Percentiles rank a stretch among this genome's conserved stretches.
These are phyloP conservation scores for Corynascus novoguineensis DNA, from an alignment of 495 filamentous ascomycete genomes.

Conservation along the genomic window DNA sequence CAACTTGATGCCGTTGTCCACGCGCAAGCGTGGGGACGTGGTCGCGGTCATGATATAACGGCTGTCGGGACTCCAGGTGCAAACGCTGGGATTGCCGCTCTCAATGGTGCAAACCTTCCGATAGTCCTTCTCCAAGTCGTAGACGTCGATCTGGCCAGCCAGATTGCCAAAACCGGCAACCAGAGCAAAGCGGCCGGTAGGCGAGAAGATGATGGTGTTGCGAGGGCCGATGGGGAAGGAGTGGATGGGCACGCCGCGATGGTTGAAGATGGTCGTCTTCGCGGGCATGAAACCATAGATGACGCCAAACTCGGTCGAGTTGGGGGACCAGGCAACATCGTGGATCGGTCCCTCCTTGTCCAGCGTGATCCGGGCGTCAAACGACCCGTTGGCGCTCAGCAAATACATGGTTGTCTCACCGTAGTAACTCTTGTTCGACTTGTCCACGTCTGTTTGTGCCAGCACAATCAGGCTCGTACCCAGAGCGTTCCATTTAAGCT, in stretches of 20 bases:
- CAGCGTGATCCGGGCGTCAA: conserved; percentile 84
- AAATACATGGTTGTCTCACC: conserved; percentile 97
- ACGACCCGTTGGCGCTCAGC: conserved; percentile 82
- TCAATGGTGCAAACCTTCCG: conserved; percentile 88
- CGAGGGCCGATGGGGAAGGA: conserved; percentile 78
- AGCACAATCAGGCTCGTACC: conserved; percentile 90
- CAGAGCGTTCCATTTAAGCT: conserved; percentile 91
- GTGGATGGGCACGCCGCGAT: conserved; percentile 71
- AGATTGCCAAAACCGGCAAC: conserved; percentile 97
- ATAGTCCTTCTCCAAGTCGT: conserved; percentile 89
- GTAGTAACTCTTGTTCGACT: conserved; percentile 97
- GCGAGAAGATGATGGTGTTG: conserved; percentile 94
- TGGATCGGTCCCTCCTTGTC: conserved; percentile 99
- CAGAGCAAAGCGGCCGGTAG: conserved; percentile 84
- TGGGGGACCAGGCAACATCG: conserved; percentile 96
- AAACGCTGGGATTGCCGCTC: conserved; percentile 90
- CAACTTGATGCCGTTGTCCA: conserved; percentile 92
- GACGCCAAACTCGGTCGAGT: conserved; percentile 93
- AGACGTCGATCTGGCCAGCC: conserved; percentile 95
- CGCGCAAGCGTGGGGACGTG: conserved; percentile 85
- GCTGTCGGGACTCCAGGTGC: conserved; percentile 94
- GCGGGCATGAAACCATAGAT: conserved; percentile 97
- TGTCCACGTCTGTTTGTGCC: conserved; percentile 96
- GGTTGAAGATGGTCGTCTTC: conserved; percentile 95
- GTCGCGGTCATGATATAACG: conserved; percentile 93